Evolutionary conservation across 148 eudicot genomes (phyloP).

Genomic region (Vaccinium darrowii): DNA sequence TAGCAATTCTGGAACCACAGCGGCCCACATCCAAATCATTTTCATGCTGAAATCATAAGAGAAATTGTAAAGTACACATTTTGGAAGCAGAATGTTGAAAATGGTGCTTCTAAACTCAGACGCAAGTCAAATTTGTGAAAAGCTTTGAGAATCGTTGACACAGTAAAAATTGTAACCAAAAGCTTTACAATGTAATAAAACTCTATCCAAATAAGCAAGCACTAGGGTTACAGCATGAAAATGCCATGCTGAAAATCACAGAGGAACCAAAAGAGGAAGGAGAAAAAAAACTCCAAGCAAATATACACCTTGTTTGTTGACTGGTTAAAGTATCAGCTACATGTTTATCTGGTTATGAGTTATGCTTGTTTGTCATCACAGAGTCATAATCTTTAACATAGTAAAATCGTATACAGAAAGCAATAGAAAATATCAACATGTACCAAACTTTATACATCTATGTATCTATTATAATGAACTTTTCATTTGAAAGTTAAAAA

Average conservation of each 20-base stretch:
- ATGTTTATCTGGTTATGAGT: not conserved
- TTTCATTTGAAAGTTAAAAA: not conserved
- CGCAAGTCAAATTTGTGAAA: not conserved
- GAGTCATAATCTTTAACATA: too few relatives aligned
- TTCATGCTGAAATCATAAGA: conserved; percentile 47
- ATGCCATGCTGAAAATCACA: not conserved
- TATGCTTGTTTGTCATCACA: not conserved
- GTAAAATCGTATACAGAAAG: not conserved
- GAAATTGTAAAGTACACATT: not conserved
- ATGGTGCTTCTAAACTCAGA: not conserved
- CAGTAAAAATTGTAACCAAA: not conserved
- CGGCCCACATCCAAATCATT: conserved; percentile 34
- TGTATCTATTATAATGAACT: not conserved
- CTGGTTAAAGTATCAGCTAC: not conserved
- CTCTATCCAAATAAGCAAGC: not conserved
- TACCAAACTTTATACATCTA: not conserved
- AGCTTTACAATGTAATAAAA: not conserved
- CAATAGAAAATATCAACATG: not conserved
- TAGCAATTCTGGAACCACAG: conserved; percentile 33
- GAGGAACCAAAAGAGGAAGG: not conserved
- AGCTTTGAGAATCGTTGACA: not conserved
- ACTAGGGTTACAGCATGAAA: not conserved
- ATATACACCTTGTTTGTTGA: not conserved
- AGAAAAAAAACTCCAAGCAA: not conserved
- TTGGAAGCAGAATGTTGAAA: not conserved